Base-by-base conservation (phyloP, 306 rosid genomes). In the Hylodesmum podocarpum region DNA sequence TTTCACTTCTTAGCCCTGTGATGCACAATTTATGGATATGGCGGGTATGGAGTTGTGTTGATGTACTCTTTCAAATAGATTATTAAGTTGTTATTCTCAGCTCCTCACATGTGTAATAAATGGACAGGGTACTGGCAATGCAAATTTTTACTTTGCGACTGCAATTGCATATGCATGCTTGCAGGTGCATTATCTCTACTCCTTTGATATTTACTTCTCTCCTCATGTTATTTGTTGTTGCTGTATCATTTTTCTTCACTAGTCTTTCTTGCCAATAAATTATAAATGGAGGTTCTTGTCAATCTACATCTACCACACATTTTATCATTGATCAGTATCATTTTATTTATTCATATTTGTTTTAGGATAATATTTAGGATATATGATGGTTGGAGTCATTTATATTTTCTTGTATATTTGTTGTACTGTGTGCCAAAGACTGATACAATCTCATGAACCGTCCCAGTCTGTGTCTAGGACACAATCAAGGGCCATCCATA, bases 21-120 rank as follows among this genome's bases (percentile, higher is more conserved):
- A 94, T 94, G 98, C 98, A 94, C 92, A 94, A 94, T 83, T 86
- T 91, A 72, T 94, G 98, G 98, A 94, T 92, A 84, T 94, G 98
- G 98, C 85, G 97, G 92, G 98, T 94, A 91, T 75, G 90, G 34
- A 51, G 25, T 55, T 75, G 34, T 39, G 47, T 75, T 78, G 49
- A 40, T 80, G 65, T 79, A 27, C 78, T 40, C 53, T 75, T 82
- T 58, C 80, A 41, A 55, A 24, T 66, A 24, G 82, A 82, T 70
- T 47, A 31, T 39, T 47, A 57, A 57, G 37, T 62, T 39, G 63
- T 76, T 74, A 39, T 70, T 44, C 47, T 65, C 50, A 39, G 70
- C 57, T 75, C 22, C 72, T 82, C 66, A 82, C 37, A 24, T 64
- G 12, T 81, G 39, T 47, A 57, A 78, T 80, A 36, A 71, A 81